These are phyloP conservation scores for Phytomonas serpens DNA, from an alignment of 208 protist species.

Conservation along the genomic window DNA sequence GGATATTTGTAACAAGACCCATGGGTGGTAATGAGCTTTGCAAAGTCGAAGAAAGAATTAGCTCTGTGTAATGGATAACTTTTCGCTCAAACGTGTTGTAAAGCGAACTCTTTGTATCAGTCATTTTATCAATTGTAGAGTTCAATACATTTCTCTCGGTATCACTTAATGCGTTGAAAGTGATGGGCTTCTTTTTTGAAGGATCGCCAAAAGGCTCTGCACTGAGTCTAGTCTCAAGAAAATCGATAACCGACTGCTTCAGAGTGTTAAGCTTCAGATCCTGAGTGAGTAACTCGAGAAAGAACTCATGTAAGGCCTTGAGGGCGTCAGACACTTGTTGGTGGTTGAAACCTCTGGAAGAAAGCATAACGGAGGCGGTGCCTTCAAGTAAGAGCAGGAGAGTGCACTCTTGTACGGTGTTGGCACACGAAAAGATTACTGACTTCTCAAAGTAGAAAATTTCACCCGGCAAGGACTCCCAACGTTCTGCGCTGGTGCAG, in stretches of 20 bases:
- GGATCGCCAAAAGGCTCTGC: neutral
- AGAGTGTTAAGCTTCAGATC: slow-evolving; percentile 50
- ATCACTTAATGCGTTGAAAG: slow-evolving; percentile 25
- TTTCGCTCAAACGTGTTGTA: slow-evolving; percentile 69
- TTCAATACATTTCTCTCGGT: slow-evolving; percentile 33
- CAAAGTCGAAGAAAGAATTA: slow-evolving; percentile 16
- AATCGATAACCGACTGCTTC: slow-evolving; percentile 41
- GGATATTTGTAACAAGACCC: slow-evolving; percentile 52
- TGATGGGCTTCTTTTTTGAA: slow-evolving; percentile 8
- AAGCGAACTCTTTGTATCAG: slow-evolving; percentile 51
- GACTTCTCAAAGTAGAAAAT: slow-evolving; percentile 78
- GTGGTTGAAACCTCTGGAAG: slow-evolving; percentile 29
- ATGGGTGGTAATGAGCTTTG: slow-evolving; percentile 18
- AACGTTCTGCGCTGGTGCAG: slow-evolving; percentile 41
- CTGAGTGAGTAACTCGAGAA: slow-evolving; percentile 37
- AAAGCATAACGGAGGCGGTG: slow-evolving; percentile 55
- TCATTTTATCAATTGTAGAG: slow-evolving; percentile 73
- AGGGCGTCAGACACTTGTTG: slow-evolving; percentile 27
- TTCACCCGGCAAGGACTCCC: slow-evolving; percentile 58
- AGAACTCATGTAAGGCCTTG: slow-evolving; percentile 40
- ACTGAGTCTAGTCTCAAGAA: slow-evolving; percentile 22
- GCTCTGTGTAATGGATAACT: slow-evolving; percentile 30
- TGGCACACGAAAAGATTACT: slow-evolving; percentile 65
- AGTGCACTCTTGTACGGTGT: slow-evolving; percentile 68
- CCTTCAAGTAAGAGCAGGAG: slow-evolving; percentile 64